A percentile compares a stretch with the other conserved stretches of the same genome.
Conservation (phyloP, 176 grass and related monocot genomes). For the Thinopyrum elongatum region DNA sequence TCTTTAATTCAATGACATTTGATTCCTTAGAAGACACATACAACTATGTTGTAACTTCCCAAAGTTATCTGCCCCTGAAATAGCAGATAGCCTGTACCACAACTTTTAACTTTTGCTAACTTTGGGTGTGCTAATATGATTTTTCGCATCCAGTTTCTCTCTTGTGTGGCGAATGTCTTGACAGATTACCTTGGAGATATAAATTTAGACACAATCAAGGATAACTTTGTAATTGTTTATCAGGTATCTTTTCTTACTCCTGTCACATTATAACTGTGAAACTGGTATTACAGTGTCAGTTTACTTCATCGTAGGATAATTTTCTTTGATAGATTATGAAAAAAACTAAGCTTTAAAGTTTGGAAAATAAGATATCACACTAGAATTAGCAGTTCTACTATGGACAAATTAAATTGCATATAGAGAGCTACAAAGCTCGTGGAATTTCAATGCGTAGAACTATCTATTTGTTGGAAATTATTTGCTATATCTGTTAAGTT, state of each 20-base stretch:
- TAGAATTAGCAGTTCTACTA: background rate
- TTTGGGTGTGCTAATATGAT: slow-evolving; percentile 18
- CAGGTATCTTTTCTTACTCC: slow-evolving; percentile 44
- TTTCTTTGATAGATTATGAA: background rate
- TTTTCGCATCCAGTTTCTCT: slow-evolving; percentile 58
- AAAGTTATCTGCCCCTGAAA: background rate
- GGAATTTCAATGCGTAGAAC: background rate
- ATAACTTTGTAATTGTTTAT: slow-evolving; percentile 95
- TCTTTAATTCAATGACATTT: background rate
- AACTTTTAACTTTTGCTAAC: background rate
- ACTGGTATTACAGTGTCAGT: background rate
- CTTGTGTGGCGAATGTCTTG: slow-evolving; percentile 73
- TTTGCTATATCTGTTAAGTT: background rate
- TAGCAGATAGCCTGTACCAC: background rate
- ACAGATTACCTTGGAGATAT: slow-evolving; percentile 77
- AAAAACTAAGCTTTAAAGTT: slow-evolving; percentile 6
- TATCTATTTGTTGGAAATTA: background rate
- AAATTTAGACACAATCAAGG: slow-evolving; percentile 86
- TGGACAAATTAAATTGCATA: background rate
- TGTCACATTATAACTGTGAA: background rate
- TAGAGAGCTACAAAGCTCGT: background rate
- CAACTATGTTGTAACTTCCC: background rate
- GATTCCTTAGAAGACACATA: background rate
- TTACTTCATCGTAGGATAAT: background rate
- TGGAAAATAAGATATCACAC: background rate